Percentiles rank a stretch among this genome's conserved stretches.
Conservation (phyloP, 2,329 filamentous ascomycete genomes). For the Magnaporthiopsis rhizophila region DNA sequence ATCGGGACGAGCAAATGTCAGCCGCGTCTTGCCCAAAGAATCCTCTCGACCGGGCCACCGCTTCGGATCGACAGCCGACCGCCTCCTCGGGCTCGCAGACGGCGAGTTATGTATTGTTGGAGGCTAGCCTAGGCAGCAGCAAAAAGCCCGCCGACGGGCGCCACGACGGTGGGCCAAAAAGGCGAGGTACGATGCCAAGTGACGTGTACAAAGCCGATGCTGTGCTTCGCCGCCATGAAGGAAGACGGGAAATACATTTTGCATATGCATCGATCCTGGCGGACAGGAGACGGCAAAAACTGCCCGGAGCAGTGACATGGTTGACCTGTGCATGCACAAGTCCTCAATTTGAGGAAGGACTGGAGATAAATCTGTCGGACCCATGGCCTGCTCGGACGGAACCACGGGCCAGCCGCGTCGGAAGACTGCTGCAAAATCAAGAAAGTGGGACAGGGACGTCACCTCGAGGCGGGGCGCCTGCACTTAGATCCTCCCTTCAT, state of each 20-base stretch:
- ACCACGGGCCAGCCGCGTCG: background rate
- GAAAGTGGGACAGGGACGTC: background rate
- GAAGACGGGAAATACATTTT: background rate
- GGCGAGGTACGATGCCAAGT: background rate
- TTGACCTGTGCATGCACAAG: background rate
- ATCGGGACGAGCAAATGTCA: too few relatives aligned
- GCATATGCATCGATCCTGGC: background rate
- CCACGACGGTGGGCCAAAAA: background rate
- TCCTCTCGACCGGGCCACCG: background rate
- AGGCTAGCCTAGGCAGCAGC: background rate
- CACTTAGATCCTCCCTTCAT: background rate
- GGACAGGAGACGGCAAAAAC: too few relatives aligned
- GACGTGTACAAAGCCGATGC: background rate
- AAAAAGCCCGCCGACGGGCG: background rate
- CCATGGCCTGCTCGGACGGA: background rate
- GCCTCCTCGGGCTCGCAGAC: background rate
- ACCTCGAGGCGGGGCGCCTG: background rate
- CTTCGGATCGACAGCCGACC: background rate
- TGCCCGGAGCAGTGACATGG: background rate
- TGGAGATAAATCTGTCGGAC: background rate
- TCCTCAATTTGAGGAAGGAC: background rate
- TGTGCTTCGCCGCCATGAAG: background rate
- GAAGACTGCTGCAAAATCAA: background rate
- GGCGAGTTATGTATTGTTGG: too few relatives aligned
- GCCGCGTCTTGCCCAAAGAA: background rate